These are phyloP conservation scores for Colletotrichum sp. DNA, from an alignment of 2,329 filamentous ascomycete species.

Conservation along the genomic window DNA sequence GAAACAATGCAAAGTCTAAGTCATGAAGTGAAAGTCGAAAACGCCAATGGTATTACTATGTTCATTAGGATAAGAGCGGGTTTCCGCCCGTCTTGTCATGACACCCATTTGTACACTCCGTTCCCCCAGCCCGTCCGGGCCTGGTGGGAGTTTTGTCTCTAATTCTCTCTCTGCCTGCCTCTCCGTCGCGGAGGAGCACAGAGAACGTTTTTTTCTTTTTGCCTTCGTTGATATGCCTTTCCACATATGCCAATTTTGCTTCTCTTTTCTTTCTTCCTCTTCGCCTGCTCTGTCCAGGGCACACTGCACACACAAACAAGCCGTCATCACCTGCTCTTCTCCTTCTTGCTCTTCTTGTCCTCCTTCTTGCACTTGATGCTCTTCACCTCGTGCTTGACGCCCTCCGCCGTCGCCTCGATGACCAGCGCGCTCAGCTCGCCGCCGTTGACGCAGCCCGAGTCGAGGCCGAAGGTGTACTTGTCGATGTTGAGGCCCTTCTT, in stretches of 20 bases:
- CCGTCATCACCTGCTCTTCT: not conserved
- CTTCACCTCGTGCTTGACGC: slow-evolving; percentile 39
- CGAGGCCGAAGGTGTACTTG: slow-evolving; percentile 81
- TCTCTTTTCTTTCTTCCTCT: not conserved
- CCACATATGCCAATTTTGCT: not conserved
- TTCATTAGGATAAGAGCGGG: slow-evolving; percentile 3
- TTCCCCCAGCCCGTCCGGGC: not conserved
- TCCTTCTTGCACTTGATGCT: slow-evolving; percentile 44
- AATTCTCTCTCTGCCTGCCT: not conserved
- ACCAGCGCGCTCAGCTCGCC: slow-evolving; percentile 78
- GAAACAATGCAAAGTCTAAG: not conserved
- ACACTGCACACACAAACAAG: not conserved
- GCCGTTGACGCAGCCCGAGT: slow-evolving; percentile 82
- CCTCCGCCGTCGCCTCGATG: slow-evolving; percentile 57
- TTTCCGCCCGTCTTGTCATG: not conserved
- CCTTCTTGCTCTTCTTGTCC: slow-evolving; percentile 18
- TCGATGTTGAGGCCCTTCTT: slow-evolving; percentile 66
- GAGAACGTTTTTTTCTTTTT: not conserved
- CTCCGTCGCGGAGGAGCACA: not conserved
- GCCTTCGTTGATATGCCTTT: not conserved
- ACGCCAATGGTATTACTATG: slow-evolving; percentile 3
- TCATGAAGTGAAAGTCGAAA: not conserved
- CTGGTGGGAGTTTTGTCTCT: not conserved
- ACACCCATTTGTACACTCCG: not conserved
- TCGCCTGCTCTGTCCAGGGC: not conserved